Conservation (phyloP, 148 eudicot species). For the Cornus kousa region DNA sequence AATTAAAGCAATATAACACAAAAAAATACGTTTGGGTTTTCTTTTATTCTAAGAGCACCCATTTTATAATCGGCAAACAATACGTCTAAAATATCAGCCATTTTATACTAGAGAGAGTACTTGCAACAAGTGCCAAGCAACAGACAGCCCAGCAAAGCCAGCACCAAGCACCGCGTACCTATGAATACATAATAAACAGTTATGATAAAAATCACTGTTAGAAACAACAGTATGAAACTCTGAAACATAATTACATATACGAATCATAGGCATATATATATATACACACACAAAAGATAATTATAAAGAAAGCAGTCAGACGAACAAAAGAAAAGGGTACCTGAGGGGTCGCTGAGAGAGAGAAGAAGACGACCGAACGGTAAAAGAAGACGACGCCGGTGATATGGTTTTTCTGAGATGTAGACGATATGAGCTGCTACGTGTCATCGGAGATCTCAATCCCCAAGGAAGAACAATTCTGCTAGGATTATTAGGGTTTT, state of each 20-base stretch:
- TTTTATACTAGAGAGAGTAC: slow-evolving; percentile 34
- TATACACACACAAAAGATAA: neutral
- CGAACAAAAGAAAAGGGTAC: slow-evolving; percentile 3
- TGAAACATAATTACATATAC: neutral
- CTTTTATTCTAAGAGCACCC: neutral
- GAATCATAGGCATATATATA: neutral
- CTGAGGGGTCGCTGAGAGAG: slow-evolving; percentile 20
- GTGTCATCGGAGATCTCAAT: neutral
- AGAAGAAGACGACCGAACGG: slow-evolving; percentile 21
- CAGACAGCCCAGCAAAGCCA: slow-evolving; percentile 96
- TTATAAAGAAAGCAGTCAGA: neutral
- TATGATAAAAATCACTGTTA: neutral
- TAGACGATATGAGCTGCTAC: neutral
- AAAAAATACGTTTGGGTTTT: neutral
- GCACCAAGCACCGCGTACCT: slow-evolving; percentile 98
- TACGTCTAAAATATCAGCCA: too few species aligned
- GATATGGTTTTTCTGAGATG: neutral
- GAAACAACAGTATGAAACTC: neutral
- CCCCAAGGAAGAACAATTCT: neutral
- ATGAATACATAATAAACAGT: neutral
- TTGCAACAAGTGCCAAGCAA: slow-evolving; percentile 76
- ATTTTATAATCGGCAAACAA: neutral
- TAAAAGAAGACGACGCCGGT: neutral
- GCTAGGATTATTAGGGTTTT: neutral
- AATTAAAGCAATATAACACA: neutral